These are phyloP conservation scores for Aureobasidium sp. DNA, from an alignment of 2,329 filamentous ascomycete genomes.

Conservation along the genomic window DNA sequence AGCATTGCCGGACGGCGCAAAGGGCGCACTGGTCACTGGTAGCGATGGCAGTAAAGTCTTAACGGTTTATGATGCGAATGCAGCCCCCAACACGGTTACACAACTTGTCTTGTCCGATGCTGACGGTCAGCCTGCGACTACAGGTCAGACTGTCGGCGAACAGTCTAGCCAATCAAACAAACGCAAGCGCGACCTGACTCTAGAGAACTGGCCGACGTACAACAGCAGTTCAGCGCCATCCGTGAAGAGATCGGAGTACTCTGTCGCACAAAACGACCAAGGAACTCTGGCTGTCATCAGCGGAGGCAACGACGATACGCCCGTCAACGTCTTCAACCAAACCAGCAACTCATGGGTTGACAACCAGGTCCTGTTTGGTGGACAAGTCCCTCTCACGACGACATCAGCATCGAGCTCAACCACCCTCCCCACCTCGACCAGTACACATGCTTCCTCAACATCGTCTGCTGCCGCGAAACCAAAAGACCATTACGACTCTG, in stretches of 20 bases:
- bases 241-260: slow-evolving; percentile 57
- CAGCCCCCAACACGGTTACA: slow-evolving; percentile 65
- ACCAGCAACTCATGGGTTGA: slow-evolving; percentile 71
- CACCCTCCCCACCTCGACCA: slow-evolving; percentile 23
- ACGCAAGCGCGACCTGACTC: slow-evolving; percentile 46
- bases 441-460: slow-evolving; percentile 23
- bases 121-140: slow-evolving; percentile 42
- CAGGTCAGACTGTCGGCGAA: slow-evolving; percentile 39
- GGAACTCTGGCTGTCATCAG: slow-evolving; percentile 63
- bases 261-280: slow-evolving; percentile 57
- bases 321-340: slow-evolving; percentile 70
- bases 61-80: slow-evolving; percentile 66
- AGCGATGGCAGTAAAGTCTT: slow-evolving; percentile 71
- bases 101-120: slow-evolving; percentile 59
- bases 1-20: slow-evolving; percentile 21
- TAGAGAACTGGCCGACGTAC: slow-evolving; percentile 66
- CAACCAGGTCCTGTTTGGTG: slow-evolving; percentile 52
- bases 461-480: slow-evolving; percentile 22
- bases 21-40: slow-evolving; percentile 55
- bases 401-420: slow-evolving; percentile 26
- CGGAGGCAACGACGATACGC: slow-evolving; percentile 59
- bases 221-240: slow-evolving; percentile 65
- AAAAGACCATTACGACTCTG: slow-evolving; percentile 3
- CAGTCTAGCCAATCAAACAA: slow-evolving; percentile 22
- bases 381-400: slow-evolving; percentile 24